Base-by-base conservation (phyloP, 768 basidiomycete species). In the Amanita muscaria region DNA sequence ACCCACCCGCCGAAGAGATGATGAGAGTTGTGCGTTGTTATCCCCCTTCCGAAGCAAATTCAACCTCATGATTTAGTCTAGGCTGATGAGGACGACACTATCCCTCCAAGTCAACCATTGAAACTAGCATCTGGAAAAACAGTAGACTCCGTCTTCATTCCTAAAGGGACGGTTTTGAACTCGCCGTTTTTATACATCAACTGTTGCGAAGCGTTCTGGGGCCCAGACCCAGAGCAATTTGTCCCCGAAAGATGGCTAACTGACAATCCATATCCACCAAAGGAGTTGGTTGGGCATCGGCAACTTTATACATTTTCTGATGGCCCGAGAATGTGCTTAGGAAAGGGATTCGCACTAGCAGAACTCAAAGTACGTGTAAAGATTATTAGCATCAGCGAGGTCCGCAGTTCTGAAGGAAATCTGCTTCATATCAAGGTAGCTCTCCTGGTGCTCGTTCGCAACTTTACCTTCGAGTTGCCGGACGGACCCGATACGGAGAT, bases 251-350 rank as follows among this genome's bases (percentile, higher is more conserved):
- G 72, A 1, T 75, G 73, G 72, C 49, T 69, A 8, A 54, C 63
- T 4, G 51, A 42, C 1, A 56, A 11, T 47, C 48, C 40, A 47
- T 51, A 23, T 15, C 38, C 41, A 3, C 65, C 64, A 6, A 56
- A 62, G 22, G 61, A 61, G 24, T 50, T 68, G 32, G 62, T 62
- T 24, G 64, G 66, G 2, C 62, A 65, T 25, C 55, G 59, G 15
- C 70, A 73, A 31, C 45, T 73, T 1, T 56, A 70, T 40, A 67
- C 67, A 3, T 76, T 73, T 51, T 56, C 64, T 1, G 72, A 74
- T 31, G 74, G 73, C 1, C 62, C 64, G 4, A 57, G 70, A 27
- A 61, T 57, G 16, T 75, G 73, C 47, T 58, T 72, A 14, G 73
- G 73, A 14, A 66, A 63, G 25, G 54, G 53, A 11, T 73, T 73